phyloP scores from a whole-genome alignment of 2,329 filamentous ascomycete genomes.

The Ascochyta rabiei region DNA sequence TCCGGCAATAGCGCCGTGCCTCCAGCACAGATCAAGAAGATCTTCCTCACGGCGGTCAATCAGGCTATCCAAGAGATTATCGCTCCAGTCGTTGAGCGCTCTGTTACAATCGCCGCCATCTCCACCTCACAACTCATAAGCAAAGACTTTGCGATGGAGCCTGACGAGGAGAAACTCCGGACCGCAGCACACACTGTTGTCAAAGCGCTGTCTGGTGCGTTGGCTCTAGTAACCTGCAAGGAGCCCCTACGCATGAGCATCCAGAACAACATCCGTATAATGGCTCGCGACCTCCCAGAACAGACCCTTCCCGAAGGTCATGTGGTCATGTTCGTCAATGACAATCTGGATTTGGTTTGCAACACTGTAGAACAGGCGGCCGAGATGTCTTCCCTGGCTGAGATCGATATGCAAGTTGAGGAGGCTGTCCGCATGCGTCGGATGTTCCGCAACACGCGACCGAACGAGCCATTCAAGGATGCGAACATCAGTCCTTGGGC shows the following conservation, averaged over 20 bases:
- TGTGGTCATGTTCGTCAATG: slow-evolving; percentile 98
- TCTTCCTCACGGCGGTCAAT: slow-evolving; percentile 84
- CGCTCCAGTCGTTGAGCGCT: slow-evolving; percentile 94
- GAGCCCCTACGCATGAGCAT: slow-evolving; percentile 96
- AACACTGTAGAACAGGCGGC: slow-evolving; percentile 94
- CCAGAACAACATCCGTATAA: slow-evolving; percentile 93
- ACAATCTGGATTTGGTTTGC: slow-evolving; percentile 92
- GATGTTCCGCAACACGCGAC: slow-evolving; percentile 74
- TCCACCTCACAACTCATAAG: slow-evolving; percentile 93
- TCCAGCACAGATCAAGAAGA: slow-evolving; percentile 68
- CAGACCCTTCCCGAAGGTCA: slow-evolving; percentile 89
- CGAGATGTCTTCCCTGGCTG: slow-evolving; percentile 87
- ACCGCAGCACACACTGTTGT: slow-evolving; percentile 92
- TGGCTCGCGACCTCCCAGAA: slow-evolving; percentile 68
- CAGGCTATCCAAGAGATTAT: slow-evolving; percentile 96
- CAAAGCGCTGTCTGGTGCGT: slow-evolving; percentile 88
- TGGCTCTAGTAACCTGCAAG: slow-evolving; percentile 97
- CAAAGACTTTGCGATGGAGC: slow-evolving; percentile 95
- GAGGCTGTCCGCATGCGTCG: slow-evolving; percentile 77
- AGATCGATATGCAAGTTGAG: slow-evolving; percentile 94
- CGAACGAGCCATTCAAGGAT: slow-evolving; percentile 85
- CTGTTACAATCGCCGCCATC: slow-evolving; percentile 96
- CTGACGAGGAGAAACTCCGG: slow-evolving; percentile 84
- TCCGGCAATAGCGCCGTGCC: slow-evolving; percentile 74
- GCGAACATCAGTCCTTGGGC: slow-evolving; percentile 86